Percentiles rank a stretch among this genome's conserved stretches.
These are phyloP conservation scores for Leccinum aurantiacum DNA, from an alignment of 768 basidiomycete genomes.

Conservation along the genomic window DNA sequence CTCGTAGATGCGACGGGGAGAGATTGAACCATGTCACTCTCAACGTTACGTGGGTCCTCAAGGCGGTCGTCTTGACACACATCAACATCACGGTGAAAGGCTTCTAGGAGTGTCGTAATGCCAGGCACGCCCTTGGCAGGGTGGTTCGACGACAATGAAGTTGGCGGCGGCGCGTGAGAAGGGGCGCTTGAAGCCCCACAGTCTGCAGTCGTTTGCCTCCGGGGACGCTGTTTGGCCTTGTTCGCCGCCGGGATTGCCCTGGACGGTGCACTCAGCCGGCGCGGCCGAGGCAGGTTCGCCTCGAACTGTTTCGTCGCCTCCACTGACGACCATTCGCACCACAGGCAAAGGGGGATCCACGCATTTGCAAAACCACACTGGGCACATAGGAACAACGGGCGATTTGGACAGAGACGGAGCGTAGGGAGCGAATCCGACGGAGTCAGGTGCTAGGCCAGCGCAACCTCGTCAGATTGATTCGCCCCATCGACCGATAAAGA, in stretches of 20 bases:
- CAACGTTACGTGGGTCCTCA: slow-evolving; percentile 17
- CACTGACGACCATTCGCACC: slow-evolving; percentile 49
- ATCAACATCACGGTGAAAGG: slow-evolving; percentile 20
- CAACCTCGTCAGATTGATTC: slow-evolving; percentile 19
- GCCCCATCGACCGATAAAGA: slow-evolving; percentile 8
- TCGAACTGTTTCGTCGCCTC: slow-evolving; percentile 42
- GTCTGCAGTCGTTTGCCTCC: slow-evolving; percentile 23
- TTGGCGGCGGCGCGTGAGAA: slow-evolving; percentile 22
- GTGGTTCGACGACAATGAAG: slow-evolving; percentile 6
- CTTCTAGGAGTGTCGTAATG: slow-evolving; percentile 31
- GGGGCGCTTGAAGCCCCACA: slow-evolving; percentile 22
- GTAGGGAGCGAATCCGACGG: slow-evolving; percentile 48
- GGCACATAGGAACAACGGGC: slow-evolving; percentile 47
- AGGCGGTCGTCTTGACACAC: slow-evolving; percentile 15
- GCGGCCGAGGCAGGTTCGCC: slow-evolving; percentile 37
- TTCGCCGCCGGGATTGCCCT: slow-evolving; percentile 14
- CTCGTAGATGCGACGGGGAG: slow-evolving; percentile 2
- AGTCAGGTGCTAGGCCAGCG: slow-evolving; percentile 37
- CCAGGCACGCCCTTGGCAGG: slow-evolving; percentile 18
- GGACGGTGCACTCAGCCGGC: slow-evolving; percentile 31
- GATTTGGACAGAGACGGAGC: slow-evolving; percentile 41
- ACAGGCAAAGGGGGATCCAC: slow-evolving; percentile 49
- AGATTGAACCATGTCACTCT: background rate
- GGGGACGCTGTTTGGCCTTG: slow-evolving; percentile 7
- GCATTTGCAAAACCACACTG: slow-evolving; percentile 49